phyloP scores from a whole-genome alignment of 1,284 basidiomycete genomes.

The Apiotrichum sp. region DNA sequence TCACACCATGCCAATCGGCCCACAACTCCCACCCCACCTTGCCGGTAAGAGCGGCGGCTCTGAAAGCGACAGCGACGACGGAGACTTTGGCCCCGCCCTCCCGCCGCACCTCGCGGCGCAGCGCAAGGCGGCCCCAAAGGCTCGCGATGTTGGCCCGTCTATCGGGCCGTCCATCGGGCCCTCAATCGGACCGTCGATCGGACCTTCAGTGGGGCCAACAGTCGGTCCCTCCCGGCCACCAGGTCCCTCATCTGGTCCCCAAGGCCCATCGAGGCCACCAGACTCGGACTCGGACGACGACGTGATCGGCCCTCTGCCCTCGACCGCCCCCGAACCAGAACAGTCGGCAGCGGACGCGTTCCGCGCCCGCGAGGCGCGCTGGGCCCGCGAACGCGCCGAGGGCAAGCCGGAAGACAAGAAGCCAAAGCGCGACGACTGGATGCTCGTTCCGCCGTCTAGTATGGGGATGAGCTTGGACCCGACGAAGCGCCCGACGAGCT shows the following conservation, averaged over 20 bases:
- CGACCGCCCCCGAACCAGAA: neutral
- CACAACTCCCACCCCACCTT: slow-evolving; percentile 15
- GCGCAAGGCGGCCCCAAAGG: slow-evolving; percentile 8
- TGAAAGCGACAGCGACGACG: slow-evolving; percentile 58
- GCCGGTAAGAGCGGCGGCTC: too few species aligned
- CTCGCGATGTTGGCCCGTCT: slow-evolving; percentile 4
- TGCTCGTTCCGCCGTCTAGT: slow-evolving; percentile 79
- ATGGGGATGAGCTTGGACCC: slow-evolving; percentile 62
- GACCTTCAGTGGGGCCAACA: neutral
- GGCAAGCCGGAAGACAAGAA: slow-evolving; percentile 1
- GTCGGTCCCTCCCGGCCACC: neutral
- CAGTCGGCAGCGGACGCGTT: slow-evolving; percentile 63
- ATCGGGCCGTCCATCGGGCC: neutral
- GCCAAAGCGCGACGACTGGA: slow-evolving; percentile 72
- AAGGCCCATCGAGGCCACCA: slow-evolving; percentile 2
- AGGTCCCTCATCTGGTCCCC: too few species aligned
- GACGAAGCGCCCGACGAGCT: slow-evolving; percentile 57
- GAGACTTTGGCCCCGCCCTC: slow-evolving; percentile 61
- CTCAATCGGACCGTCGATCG: neutral
- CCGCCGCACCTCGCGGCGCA: slow-evolving; percentile 36
- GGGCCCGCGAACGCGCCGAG: slow-evolving; percentile 61
- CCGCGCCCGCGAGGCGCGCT: slow-evolving; percentile 62
- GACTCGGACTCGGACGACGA: slow-evolving; percentile 28
- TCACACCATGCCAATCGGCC: slow-evolving; percentile 14
- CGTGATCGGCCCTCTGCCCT: slow-evolving; percentile 23